A percentile compares a stretch with the other conserved stretches of the same genome.
Evolutionary conservation across 306 rosid species (phyloP).

Genomic region (Castanea sativa): DNA sequence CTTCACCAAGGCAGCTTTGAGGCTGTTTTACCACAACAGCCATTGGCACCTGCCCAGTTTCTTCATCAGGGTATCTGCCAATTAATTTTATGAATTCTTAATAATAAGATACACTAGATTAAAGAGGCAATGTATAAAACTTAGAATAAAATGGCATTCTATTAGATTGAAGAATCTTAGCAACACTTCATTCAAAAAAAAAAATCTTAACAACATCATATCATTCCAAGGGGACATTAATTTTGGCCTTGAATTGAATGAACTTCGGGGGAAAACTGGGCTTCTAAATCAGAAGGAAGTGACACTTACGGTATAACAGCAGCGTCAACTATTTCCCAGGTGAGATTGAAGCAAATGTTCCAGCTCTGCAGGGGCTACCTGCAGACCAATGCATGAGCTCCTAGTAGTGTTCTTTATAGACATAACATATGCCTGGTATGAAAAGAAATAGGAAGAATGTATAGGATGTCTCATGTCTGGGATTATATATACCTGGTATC

Average conservation of each 20-base stretch:
- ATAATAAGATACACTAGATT: background rate
- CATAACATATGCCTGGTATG: no score
- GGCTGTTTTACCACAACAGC: conserved; percentile 10
- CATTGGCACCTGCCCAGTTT: conserved; percentile 26
- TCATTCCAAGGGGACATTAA: background rate
- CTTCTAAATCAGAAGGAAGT: no score
- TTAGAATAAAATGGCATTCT: no score
- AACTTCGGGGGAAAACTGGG: no score
- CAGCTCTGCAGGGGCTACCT: conserved; percentile 29
- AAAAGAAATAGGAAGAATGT: no score
- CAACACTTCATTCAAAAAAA: no score
- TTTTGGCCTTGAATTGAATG: no score
- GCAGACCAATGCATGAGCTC: background rate
- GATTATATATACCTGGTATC: conserved; percentile 40
- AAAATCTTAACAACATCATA: no score
- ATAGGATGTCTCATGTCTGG: no score
- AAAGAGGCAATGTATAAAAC: no score
- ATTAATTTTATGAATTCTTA: background rate
- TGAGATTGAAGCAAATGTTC: conserved; percentile 23
- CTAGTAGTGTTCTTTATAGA: no score
- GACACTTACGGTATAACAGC: conserved; percentile 19
- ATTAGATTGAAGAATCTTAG: background rate
- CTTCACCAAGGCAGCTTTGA: conserved; percentile 1
- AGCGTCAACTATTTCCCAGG: conserved; percentile 18
- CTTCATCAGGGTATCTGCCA: conserved; percentile 24